phyloP scores from a whole-genome alignment of 129 eudicot species.

The Lactuca saligna region DNA sequence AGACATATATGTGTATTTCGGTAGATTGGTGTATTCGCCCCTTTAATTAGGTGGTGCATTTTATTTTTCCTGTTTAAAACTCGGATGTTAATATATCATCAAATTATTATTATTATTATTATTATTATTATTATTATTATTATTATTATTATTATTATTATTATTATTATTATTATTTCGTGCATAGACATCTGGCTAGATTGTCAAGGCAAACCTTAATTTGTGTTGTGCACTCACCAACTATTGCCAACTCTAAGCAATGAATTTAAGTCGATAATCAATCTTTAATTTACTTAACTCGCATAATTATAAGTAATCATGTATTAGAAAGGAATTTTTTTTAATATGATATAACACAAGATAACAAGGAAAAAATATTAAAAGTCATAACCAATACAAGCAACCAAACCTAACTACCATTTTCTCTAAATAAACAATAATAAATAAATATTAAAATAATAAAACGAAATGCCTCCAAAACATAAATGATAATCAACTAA shows the following conservation, averaged over 20 bases:
- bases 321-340: neutral
- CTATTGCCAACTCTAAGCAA: neutral
- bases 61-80: too few species aligned
- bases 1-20: too few species aligned
- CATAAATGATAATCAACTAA: slow-evolving; percentile 14
- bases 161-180: neutral
- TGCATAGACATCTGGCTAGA: neutral
- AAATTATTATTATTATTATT: too few species aligned
- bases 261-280: too few species aligned
- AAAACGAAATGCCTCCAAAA: slow-evolving; percentile 5
- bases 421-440: slow-evolving; percentile 1
- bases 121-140: too few species aligned
- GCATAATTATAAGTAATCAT: neutral
- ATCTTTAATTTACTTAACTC: neutral
- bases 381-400: slow-evolving; percentile 25
- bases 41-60: too few species aligned
- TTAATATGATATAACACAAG: neutral
- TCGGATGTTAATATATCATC: too few species aligned
- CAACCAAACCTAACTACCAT: slow-evolving; percentile 31
- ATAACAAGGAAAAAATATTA: slow-evolving; percentile 18
- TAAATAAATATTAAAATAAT: slow-evolving; percentile 8
- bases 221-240: neutral
- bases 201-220: neutral
- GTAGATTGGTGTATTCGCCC: too few species aligned
- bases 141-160: too few species aligned